A percentile compares a stretch with the other conserved stretches of the same genome.
phyloP scores from a whole-genome alignment of 805 yeast species.

The Cyberlindnera samutprakarnensis region DNA sequence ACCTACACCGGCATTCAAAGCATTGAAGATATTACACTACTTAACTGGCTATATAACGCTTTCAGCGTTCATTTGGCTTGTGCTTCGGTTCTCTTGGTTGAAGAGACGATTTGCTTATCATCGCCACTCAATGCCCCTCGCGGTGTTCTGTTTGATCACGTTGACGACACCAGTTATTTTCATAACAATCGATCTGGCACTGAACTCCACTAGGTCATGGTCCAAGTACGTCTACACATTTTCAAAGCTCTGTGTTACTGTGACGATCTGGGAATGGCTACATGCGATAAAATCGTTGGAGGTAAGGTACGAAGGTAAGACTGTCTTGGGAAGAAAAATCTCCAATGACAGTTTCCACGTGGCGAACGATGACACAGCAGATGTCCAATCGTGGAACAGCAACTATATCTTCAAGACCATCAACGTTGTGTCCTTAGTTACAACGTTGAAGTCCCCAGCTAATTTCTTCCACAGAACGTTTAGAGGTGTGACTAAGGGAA shows the following conservation, averaged over 20 bases:
- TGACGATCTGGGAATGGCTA: slow-evolving; percentile 63
- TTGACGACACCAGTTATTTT: slow-evolving; percentile 31
- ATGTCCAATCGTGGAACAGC: slow-evolving; percentile 2
- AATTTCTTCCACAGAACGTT: too few relatives aligned
- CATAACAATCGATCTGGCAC: slow-evolving; percentile 28
- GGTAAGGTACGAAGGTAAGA: slow-evolving; percentile 41
- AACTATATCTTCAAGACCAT: slow-evolving; percentile 15
- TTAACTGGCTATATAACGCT: slow-evolving; percentile 25
- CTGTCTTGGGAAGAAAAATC: slow-evolving; percentile 57
- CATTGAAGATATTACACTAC: slow-evolving; percentile 24
- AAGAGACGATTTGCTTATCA: slow-evolving; percentile 40
- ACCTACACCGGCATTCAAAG: slow-evolving; percentile 1
- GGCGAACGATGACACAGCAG: slow-evolving; percentile 6
- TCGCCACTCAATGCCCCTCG: slow-evolving; percentile 39
- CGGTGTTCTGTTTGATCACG: slow-evolving; percentile 34
- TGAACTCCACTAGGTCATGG: slow-evolving; percentile 38
- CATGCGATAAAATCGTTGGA: slow-evolving; percentile 45
- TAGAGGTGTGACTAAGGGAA: too few relatives aligned
- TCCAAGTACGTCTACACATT: slow-evolving; percentile 40
- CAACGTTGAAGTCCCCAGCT: slow-evolving; percentile 6
- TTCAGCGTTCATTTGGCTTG: slow-evolving; percentile 23
- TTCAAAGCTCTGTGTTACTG: slow-evolving; percentile 40
- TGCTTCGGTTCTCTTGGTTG: slow-evolving; percentile 31
- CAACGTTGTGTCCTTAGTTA: slow-evolving; percentile 12
- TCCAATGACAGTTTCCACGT: slow-evolving; percentile 33